These are phyloP conservation scores for Rhododendron molle DNA, from an alignment of 148 eudicot species.

Conservation along the genomic window DNA sequence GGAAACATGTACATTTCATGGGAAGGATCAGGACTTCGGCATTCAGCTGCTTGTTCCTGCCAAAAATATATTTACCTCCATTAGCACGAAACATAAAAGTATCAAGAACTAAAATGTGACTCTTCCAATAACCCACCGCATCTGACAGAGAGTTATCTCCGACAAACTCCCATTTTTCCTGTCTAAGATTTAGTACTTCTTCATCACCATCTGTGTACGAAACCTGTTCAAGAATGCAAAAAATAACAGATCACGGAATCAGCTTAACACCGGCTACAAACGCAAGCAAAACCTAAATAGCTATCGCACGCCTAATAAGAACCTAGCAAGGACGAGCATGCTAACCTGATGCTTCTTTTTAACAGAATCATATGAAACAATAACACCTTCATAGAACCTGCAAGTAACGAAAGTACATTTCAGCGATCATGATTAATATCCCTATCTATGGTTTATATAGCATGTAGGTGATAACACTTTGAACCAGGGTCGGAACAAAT, in stretches of 20 bases:
- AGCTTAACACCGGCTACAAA: neutral
- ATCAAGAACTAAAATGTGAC: neutral
- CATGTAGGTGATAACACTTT: neutral
- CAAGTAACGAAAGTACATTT: conserved; percentile 4
- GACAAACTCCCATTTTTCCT: conserved; percentile 49
- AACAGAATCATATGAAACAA: conserved; percentile 43
- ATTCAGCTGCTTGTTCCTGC: conserved; percentile 49
- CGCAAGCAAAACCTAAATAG: conserved; percentile 6
- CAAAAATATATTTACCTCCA: conserved; percentile 13
- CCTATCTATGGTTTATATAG: neutral
- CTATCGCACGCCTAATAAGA: neutral
- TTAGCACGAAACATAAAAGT: neutral
- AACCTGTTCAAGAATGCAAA: conserved; percentile 34
- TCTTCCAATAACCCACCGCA: conserved; percentile 35
- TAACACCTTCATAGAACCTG: conserved; percentile 72
- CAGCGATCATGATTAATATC: neutral
- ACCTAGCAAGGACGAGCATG: neutral
- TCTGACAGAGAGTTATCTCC: conserved; percentile 15
- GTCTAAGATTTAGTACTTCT: conserved; percentile 45
- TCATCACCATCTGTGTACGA: conserved; percentile 63
- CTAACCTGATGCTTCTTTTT: conserved; percentile 64
- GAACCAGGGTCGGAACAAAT: neutral
- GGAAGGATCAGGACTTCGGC: conserved; percentile 42
- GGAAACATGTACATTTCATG: conserved; percentile 54
- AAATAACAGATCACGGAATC: neutral